Conservation (phyloP, 352 stramenopile species). For the Elongisporangium undulatum region DNA sequence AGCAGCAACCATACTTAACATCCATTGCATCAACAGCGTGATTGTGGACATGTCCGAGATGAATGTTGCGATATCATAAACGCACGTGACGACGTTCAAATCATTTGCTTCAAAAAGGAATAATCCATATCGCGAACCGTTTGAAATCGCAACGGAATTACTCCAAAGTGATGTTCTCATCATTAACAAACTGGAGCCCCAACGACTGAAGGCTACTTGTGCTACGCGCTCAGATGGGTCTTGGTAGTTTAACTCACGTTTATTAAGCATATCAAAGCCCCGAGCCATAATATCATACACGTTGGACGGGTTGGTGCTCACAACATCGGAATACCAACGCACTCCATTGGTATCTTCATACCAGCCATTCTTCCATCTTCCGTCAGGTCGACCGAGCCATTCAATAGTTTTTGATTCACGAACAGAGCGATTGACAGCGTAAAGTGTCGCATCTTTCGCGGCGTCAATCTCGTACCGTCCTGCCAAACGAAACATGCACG, state of each 20-base stretch:
- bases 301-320: neutral
- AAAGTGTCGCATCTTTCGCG: neutral
- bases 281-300: no score
- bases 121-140: conserved; percentile 11
- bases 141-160: conserved; percentile 4
- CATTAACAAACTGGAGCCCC: no score
- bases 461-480: no score
- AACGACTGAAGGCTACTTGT: neutral
- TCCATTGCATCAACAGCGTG: conserved; percentile 23
- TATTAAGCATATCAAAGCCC: no score
- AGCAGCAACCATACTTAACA: no score
- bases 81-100: conserved; percentile 8
- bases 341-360: neutral
- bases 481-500: conserved; percentile 1
- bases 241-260: no score
- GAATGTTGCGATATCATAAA: conserved; percentile 26
- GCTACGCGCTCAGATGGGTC: no score
- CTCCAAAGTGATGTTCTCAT: no score
- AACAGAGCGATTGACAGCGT: conserved; percentile 9
- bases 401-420: conserved; percentile 28
- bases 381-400: conserved; percentile 18
- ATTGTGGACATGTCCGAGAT: conserved; percentile 22
- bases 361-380: conserved; percentile 6
- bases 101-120: no score
- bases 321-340: conserved; percentile 1